Evolutionary conservation across 2,329 filamentous ascomycete genomes (phyloP).

Genomic region (Hymenoscyphus scutula): DNA sequence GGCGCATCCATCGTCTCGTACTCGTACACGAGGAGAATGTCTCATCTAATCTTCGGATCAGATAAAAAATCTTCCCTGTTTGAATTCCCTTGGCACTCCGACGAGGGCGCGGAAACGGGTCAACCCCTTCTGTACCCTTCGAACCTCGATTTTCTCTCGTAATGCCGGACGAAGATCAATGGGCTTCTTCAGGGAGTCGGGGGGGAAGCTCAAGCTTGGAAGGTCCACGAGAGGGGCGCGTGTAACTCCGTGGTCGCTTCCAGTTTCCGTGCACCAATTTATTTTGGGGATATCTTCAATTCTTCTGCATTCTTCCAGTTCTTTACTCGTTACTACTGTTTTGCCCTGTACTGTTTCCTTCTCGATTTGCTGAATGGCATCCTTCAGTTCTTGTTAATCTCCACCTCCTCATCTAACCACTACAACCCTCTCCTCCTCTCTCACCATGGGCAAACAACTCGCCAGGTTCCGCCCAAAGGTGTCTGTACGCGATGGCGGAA

Average conservation of each 20-base stretch:
- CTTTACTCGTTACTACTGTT: not conserved
- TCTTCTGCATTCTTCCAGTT: not conserved
- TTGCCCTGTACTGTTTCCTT: not conserved
- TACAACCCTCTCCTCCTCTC: not conserved
- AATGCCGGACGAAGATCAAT: not conserved
- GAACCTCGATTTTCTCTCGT: not conserved
- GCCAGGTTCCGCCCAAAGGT: not conserved
- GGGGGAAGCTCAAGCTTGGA: not conserved
- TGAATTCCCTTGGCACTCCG: not conserved
- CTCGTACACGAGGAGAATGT: not conserved
- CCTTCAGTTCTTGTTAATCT: not conserved
- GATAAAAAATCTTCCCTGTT: not conserved
- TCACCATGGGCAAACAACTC: constrained; percentile 5
- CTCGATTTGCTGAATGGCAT: not conserved
- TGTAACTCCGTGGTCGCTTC: not conserved
- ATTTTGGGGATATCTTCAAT: not conserved
- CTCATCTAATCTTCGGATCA: not conserved
- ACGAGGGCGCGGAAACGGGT: not conserved
- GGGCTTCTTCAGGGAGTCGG: not conserved
- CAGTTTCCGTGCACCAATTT: not conserved
- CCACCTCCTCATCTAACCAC: not conserved
- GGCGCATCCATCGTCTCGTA: too few relatives aligned
- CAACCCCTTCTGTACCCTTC: too few relatives aligned
- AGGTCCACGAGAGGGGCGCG: not conserved
- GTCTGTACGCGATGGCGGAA: not conserved